A percentile compares a stretch with the other conserved stretches of the same genome.
Evolutionary conservation across 257 asterid species (phyloP).

Genomic region (Salvia hispanica): DNA sequence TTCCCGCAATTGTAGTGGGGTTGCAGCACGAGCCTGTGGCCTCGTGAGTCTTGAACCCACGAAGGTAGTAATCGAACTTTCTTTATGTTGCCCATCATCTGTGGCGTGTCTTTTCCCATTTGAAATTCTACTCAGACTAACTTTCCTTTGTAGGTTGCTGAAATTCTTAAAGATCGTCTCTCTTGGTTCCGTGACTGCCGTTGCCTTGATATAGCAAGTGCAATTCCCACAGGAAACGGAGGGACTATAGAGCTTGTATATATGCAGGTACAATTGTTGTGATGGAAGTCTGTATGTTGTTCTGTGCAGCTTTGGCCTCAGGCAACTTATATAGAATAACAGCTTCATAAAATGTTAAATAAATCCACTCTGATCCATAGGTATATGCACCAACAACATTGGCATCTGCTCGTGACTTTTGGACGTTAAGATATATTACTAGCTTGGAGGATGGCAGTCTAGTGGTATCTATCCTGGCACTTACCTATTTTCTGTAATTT

Average conservation of each 20-base stretch:
- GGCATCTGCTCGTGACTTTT: conserved; percentile 95
- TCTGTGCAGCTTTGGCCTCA: neutral
- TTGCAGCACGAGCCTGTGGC: conserved; percentile 99
- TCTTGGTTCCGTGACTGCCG: conserved; percentile 97
- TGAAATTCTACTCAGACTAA: neutral
- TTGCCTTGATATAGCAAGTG: conserved; percentile 66
- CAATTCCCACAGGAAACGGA: conserved; percentile 86
- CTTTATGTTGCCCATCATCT: neutral
- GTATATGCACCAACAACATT: conserved; percentile 91
- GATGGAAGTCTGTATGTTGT: neutral
- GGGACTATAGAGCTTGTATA: conserved; percentile 89
- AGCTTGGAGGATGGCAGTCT: conserved; percentile 91
- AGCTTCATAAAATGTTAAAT: neutral
- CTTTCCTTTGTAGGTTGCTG: conserved; percentile 64
- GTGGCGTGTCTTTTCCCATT: neutral
- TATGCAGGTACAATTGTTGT: conserved; percentile 61
- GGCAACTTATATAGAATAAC: neutral
- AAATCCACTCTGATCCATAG: conserved; percentile 33
- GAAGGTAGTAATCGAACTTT: conserved; percentile 53
- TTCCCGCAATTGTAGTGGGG: conserved; percentile 94
- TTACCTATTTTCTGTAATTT: neutral
- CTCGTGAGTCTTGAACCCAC: conserved; percentile 98
- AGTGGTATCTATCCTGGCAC: conserved; percentile 58
- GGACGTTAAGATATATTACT: conserved; percentile 83
- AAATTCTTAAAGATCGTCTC: conserved; percentile 93